Conservation (phyloP, 768 basidiomycete genomes). For the Suillus brevipes region DNA sequence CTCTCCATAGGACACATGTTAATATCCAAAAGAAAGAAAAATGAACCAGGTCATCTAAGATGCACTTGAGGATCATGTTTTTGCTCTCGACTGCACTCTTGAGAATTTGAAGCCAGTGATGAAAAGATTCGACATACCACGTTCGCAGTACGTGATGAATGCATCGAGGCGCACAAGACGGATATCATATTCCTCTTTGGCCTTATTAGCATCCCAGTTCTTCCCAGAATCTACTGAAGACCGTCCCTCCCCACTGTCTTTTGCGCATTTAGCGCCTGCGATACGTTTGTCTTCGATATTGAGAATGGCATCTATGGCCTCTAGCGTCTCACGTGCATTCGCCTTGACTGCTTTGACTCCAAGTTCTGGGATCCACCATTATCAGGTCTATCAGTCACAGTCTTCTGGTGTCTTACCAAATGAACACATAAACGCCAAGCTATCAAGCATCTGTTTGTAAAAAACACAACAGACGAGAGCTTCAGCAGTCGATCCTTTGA, state of each 20-base stretch:
- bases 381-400: not conserved
- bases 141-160: not conserved
- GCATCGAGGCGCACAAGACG: not conserved
- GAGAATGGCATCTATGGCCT: not conserved
- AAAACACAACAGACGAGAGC: not conserved
- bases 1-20: not conserved
- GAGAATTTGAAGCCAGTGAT: not conserved
- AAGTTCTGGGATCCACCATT: not conserved
- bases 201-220: not conserved
- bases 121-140: not conserved
- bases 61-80: not conserved
- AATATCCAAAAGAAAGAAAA: not conserved
- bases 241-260: not conserved
- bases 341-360: not conserved
- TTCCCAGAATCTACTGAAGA: not conserved
- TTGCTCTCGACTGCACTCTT: not conserved
- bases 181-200: not conserved
- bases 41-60: not conserved
- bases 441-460: not conserved
- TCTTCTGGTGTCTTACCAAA: not conserved
- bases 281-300: not conserved
- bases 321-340: not conserved
- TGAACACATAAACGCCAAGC: not conserved
- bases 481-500: not conserved
- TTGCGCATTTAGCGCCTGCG: not conserved